These are phyloP conservation scores for Rauvolfia tetraphylla DNA, from an alignment of 257 asterid genomes.

Conservation along the genomic window DNA sequence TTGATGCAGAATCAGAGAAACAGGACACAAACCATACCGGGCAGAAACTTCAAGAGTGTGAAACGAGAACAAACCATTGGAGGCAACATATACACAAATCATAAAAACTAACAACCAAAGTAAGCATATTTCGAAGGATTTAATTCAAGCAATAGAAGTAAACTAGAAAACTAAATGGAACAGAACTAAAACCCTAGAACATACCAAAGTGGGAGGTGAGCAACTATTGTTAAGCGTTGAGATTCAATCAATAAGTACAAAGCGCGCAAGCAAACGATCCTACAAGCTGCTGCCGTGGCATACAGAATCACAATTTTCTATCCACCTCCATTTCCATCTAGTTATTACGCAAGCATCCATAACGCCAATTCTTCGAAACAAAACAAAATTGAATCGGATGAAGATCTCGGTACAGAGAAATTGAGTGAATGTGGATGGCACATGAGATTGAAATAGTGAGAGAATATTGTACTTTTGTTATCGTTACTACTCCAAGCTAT, in stretches of 20 bases:
- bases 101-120: neutral
- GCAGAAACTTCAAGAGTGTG: neutral
- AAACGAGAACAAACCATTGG: neutral
- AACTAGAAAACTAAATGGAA: neutral
- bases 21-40: neutral
- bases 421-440: neutral
- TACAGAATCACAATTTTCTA: neutral
- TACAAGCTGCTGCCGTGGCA: neutral
- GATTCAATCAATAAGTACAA: conserved; percentile 4
- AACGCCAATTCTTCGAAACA: neutral
- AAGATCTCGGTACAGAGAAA: conserved; percentile 15
- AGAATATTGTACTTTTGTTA: neutral
- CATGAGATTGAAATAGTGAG: neutral
- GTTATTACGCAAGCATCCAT: neutral
- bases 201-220: conserved; percentile 2
- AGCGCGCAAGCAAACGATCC: conserved; percentile 1
- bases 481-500: neutral
- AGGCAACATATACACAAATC: neutral
- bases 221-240: neutral
- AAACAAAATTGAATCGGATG: neutral
- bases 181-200: neutral
- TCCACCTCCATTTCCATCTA: neutral
- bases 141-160: neutral
- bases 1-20: neutral
- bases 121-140: neutral